Conservation (phyloP, 805 yeast species). For the Saccharomycopsis fodiens region DNA sequence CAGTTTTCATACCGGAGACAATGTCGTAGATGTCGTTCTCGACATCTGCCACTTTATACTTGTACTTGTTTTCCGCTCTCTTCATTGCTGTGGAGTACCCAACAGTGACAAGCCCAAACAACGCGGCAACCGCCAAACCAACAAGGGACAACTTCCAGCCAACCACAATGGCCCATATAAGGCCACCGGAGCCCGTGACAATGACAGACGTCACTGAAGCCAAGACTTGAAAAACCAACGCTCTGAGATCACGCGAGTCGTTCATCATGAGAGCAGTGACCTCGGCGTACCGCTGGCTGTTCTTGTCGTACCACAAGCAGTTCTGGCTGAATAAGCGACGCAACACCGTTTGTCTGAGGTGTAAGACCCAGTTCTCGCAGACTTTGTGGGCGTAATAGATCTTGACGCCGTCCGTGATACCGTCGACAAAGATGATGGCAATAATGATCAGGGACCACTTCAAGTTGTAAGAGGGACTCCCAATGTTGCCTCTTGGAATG, state of each 20-base stretch:
- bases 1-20: conserved; percentile 53
- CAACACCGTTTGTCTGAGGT: conserved; percentile 45
- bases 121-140: conserved; percentile 69
- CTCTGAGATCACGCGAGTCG: conserved; percentile 72
- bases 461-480: conserved; percentile 29
- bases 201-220: conserved; percentile 46
- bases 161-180: conserved; percentile 64
- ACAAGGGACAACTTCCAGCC: conserved; percentile 90
- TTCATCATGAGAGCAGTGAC: conserved; percentile 65
- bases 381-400: conserved; percentile 43
- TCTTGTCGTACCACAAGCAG: conserved; percentile 42
- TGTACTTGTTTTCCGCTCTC: conserved; percentile 52
- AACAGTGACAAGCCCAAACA: conserved; percentile 44
- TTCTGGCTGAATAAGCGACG: conserved; percentile 42
- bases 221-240: conserved; percentile 54
- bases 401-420: conserved; percentile 45
- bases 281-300: conserved; percentile 38
- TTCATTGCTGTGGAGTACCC: conserved; percentile 46
- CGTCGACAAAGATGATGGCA: conserved; percentile 56
- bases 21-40: conserved; percentile 49
- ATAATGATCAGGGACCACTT: conserved; percentile 68
- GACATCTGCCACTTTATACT: conserved; percentile 42
- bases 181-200: conserved; percentile 49
- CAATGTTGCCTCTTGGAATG: conserved; percentile 37
- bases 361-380: conserved; percentile 61